Evolutionary conservation across 139 green algal species (phyloP), one percentile per base, ranked within the genome.

Genomic region (Diplosphaera chodatii): DNA sequence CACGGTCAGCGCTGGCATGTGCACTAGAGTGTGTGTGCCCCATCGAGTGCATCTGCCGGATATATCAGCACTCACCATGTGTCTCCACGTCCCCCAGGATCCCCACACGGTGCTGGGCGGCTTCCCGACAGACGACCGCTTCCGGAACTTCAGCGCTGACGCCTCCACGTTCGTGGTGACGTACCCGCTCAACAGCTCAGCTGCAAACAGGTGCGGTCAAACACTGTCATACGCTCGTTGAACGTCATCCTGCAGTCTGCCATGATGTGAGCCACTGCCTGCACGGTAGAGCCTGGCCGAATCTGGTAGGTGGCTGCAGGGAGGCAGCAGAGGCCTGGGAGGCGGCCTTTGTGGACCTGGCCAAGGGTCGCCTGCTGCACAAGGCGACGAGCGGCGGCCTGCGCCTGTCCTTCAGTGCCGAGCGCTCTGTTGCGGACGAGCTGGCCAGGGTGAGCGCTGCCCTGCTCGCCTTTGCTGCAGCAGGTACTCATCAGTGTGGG

Each of bases 391-490:
- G 48, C 4, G 72, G 72, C 4, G 71, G 83, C 67, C 84, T 97
- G 22, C 80, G 67, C 15, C 70, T 97, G 8, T 82, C 85, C 23
- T 97, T 88, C 81, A 89, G 79, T 1, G 69, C 87, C 16, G 87
- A 97, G 80, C 88, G 88, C 32, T 95, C 88, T 20, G 80, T 97
- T 2, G 71, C 90, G 66, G 90, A 93, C 55, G 92, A 97, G 78
- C 84, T 97, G 30, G 70, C 69, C n/a, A 78, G 92, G 18, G 92
- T 59, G 10, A 97, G 80, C n/a, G n/a, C n/a, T n/a, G n/a, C n/a
- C n/a, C n/a, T n/a, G n/a, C n/a, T n/a, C n/a, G n/a, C n/a, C n/a
- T n/a, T n/a, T n/a, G n/a, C n/a, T n/a, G n/a, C n/a, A n/a, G n/a
- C n/a, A n/a, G n/a, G n/a, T n/a, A n/a, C n/a, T n/a, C n/a, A n/a